A percentile compares a stretch with the other conserved stretches of the same genome.
Evolutionary conservation across 441 rosid species (phyloP).

Genomic region (Gossypium trilobum): DNA sequence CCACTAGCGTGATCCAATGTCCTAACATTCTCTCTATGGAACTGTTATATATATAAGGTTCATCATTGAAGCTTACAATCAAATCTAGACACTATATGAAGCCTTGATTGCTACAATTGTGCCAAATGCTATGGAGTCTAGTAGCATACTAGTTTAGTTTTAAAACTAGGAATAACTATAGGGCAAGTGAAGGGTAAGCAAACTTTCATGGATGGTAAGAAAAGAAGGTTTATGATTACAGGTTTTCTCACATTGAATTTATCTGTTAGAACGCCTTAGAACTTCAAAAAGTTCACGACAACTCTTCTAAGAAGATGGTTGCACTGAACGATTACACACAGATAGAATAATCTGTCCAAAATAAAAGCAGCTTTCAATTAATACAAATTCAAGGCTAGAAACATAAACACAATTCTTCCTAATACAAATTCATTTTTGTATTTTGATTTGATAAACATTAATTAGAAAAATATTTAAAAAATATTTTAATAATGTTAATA

Average conservation of each 20-base stretch:
- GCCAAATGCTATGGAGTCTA: no score
- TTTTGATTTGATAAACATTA: no score
- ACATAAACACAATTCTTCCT: not conserved
- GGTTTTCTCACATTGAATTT: conserved; percentile 23
- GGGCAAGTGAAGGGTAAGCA: not conserved
- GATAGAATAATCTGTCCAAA: conserved; percentile 30
- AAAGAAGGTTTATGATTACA: not conserved
- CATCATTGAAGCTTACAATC: no score
- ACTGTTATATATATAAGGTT: no score
- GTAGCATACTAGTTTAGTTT: no score
- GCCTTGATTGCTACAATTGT: no score
- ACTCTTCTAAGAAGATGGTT: conserved; percentile 53
- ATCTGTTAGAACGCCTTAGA: conserved; percentile 32
- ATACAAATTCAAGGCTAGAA: not conserved
- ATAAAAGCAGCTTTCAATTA: not conserved
- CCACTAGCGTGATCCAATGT: not conserved
- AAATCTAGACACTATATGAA: no score
- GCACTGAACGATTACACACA: conserved; percentile 16
- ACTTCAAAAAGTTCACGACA: conserved; percentile 67
- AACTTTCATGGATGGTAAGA: not conserved
- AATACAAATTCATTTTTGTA: not conserved
- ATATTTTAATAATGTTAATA: no score
- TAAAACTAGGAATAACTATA: no score
- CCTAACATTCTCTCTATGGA: not conserved
- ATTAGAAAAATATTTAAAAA: no score